These are phyloP conservation scores for Psilocybe mexicana DNA, from an alignment of 1,284 basidiomycete genomes.

Conservation along the genomic window DNA sequence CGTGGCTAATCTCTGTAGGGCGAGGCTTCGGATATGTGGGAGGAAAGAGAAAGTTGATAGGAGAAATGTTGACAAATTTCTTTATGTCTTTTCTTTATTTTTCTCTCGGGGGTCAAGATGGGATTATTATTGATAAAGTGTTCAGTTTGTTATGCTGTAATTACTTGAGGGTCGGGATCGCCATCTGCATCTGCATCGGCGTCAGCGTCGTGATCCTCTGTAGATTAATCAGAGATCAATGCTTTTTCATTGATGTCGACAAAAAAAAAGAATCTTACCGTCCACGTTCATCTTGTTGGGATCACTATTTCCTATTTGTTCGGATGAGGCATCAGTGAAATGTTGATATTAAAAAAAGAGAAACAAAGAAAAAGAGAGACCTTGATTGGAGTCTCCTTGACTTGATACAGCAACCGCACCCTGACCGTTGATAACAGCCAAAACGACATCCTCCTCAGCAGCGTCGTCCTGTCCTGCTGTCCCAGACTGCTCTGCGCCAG, in stretches of 20 bases:
- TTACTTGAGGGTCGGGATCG: slow-evolving; percentile 18
- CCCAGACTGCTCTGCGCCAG: slow-evolving; percentile 14
- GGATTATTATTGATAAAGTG: no score
- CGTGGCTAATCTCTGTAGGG: no score
- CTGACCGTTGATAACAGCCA: slow-evolving; percentile 16
- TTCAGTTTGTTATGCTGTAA: background rate
- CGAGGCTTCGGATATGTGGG: background rate
- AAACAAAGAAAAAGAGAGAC: slow-evolving; percentile 1
- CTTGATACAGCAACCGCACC: slow-evolving; percentile 17
- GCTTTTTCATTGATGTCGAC: background rate
- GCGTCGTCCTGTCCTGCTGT: slow-evolving; percentile 10
- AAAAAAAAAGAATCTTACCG: slow-evolving; percentile 1
- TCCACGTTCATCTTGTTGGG: slow-evolving; percentile 9
- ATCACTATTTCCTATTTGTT: slow-evolving; percentile 19
- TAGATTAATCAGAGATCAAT: background rate
- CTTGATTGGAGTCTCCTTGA: slow-evolving; percentile 25
- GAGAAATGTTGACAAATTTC: background rate
- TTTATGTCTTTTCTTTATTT: no score
- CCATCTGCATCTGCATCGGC: slow-evolving; percentile 23
- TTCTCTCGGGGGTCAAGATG: no score
- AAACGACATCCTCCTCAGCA: slow-evolving; percentile 16
- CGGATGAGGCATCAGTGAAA: background rate
- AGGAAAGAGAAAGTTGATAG: background rate
- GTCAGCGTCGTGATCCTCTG: slow-evolving; percentile 14
- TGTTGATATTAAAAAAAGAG: background rate